Conservation (phyloP, 2,329 filamentous ascomycete species). For the Talaromyces sp. region DNA sequence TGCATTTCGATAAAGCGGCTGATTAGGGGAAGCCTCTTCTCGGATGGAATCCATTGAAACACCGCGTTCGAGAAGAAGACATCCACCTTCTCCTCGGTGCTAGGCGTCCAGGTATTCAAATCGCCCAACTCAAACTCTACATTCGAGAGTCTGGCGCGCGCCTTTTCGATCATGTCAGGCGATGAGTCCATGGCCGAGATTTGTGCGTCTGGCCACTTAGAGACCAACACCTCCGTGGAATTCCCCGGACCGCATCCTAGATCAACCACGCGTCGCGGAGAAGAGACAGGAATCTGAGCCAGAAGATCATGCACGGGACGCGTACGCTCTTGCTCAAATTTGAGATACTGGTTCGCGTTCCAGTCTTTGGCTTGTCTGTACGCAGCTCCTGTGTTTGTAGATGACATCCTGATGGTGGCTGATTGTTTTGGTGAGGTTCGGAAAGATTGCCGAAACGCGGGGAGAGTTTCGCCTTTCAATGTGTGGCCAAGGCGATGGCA, state of each 20-base stretch:
- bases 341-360: constrained; percentile 57
- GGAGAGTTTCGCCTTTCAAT: neutral
- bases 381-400: neutral
- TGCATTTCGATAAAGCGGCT: constrained; percentile 43
- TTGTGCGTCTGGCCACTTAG: constrained; percentile 47
- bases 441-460: constrained; percentile 12
- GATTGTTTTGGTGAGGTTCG: neutral
- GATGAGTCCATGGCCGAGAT: constrained; percentile 56
- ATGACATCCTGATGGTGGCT: constrained; percentile 5
- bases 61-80: constrained; percentile 58
- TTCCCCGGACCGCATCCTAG: constrained; percentile 61
- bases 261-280: constrained; percentile 51
- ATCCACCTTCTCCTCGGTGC: constrained; percentile 30
- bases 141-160: constrained; percentile 39
- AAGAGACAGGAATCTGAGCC: constrained; percentile 42
- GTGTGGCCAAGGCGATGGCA: neutral
- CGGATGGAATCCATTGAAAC: constrained; percentile 54
- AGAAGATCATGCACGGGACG: constrained; percentile 54
- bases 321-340: constrained; percentile 54
- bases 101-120: constrained; percentile 38
- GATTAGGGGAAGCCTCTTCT: constrained; percentile 44
- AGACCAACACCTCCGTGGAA: constrained; percentile 50
- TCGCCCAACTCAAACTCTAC: constrained; percentile 50
- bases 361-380: constrained; percentile 40
- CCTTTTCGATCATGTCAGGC: constrained; percentile 54